Base-by-base conservation (phyloP, 2,329 filamentous ascomycete genomes). In the Paecilomyces variotii region DNA sequence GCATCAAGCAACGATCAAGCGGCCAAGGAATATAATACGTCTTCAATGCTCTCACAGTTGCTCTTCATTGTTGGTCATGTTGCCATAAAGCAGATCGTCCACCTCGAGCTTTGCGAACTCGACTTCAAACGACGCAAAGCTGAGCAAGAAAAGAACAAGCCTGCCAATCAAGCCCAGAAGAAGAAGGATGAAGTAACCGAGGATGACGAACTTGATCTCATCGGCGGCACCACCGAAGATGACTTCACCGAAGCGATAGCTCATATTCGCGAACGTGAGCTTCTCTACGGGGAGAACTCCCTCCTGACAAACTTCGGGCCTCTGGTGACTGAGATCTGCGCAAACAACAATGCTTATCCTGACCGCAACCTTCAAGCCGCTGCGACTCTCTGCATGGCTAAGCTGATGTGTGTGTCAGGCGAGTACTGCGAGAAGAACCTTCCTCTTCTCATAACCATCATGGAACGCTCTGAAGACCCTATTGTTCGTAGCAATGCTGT, bases 11-110 rank as follows among this genome's bases (percentile, higher is more conserved):
- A 76, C 7, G 65, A 64, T 27, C 69, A 73, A 25, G 60, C 63
- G 25, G 74, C 79, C 7, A 85, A 82, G 68, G 84, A 87, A 30
- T 90, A 87, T 65, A 84, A 87, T 3, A 86, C 72, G 9, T 71
- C 90, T 0, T 82, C 91, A 53, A 87, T 85, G 0, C 80, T 99
- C 1, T 96, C 94, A 0, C 94, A 97, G 68, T 82, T 99, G 1
- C 81, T 99, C 0, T 97, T 97, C 71, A 88, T 96, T 35, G 93
- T 97, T 30, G 94, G 94, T 0, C 94, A 99, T 69, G 89, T 97
- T 54, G 94, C 94, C 12, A 94, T 99, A 71, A 99, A 99, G 77
- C 95, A 99, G 71, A 99, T 99, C 66, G 95, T 99, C 0, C 94
- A 99, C 72, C 84, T 99, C 10, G 94, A 99, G 68, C 82, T 97